A percentile compares a stretch with the other conserved stretches of the same genome.
Conservation (phyloP, 768 basidiomycete species). For the Podaxis sp. region DNA sequence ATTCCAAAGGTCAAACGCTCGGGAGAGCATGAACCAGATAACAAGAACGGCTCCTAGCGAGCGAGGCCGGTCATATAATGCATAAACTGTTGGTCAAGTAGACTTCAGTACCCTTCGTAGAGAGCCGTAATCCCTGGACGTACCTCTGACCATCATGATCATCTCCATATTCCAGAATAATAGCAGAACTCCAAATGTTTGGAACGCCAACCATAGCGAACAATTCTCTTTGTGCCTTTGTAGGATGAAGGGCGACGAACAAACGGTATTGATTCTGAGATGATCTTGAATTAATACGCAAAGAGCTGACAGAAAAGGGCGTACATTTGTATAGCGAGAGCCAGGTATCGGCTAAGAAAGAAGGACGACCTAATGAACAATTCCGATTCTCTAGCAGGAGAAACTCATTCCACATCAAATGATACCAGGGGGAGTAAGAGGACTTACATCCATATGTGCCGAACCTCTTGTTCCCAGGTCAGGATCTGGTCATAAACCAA, state of each 20-base stretch:
- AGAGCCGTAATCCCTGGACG: not conserved
- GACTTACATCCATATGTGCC: not conserved
- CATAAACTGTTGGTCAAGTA: not conserved
- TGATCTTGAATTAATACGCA: not conserved
- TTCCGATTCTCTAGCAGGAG: not conserved
- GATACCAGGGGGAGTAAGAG: not conserved
- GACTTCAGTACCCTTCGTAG: not conserved
- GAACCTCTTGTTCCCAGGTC: slow-evolving; percentile 2
- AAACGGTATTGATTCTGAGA: not conserved
- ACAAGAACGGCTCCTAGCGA: not conserved
- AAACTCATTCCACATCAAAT: not conserved
- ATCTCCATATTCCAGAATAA: slow-evolving; percentile 1
- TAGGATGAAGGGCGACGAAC: not conserved
- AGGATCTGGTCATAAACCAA: not conserved
- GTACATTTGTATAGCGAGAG: not conserved
- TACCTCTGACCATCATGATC: slow-evolving; percentile 8
- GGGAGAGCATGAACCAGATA: not conserved
- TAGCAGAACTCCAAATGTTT: not conserved
- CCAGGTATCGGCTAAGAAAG: not conserved
- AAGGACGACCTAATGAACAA: not conserved
- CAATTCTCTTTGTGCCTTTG: not conserved
- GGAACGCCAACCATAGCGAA: not conserved
- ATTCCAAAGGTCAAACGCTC: not conserved
- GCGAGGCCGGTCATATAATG: not conserved
- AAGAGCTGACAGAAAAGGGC: not conserved